Conservation (phyloP, 805 yeast species). For the Metschnikowia hibisci region DNA sequence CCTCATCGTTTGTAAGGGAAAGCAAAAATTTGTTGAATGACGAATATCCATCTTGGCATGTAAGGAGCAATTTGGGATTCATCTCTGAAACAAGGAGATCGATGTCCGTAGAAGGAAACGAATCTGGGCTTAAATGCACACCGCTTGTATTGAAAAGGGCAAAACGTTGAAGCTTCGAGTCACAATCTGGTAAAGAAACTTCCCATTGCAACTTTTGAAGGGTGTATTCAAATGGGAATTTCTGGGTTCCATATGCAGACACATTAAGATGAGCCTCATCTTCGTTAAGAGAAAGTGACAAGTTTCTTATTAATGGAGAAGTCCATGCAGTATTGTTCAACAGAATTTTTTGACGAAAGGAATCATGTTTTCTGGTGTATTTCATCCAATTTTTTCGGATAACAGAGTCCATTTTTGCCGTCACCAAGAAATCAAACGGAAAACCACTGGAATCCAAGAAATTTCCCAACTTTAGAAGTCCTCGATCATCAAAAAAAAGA, state of each 20-base stretch:
- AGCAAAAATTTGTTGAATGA: slow-evolving; percentile 22
- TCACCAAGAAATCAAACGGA: neutral
- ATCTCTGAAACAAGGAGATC: slow-evolving; percentile 20
- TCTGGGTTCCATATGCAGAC: neutral
- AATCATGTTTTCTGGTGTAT: neutral
- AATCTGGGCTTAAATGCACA: slow-evolving; percentile 15
- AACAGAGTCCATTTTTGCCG: slow-evolving; percentile 3
- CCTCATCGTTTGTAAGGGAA: slow-evolving; percentile 16
- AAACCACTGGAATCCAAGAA: neutral
- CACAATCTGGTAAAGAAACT: slow-evolving; percentile 26
- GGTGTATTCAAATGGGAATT: slow-evolving; percentile 4
- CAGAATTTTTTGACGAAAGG: neutral
- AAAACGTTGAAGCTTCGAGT: slow-evolving; percentile 15
- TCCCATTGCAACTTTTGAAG: slow-evolving; percentile 27
- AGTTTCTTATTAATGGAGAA: neutral
- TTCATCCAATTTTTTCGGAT: neutral
- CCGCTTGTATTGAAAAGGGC: slow-evolving; percentile 24
- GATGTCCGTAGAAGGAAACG: slow-evolving; percentile 16
- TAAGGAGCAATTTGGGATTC: slow-evolving; percentile 17
- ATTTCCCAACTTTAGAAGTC: neutral
- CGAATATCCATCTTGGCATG: slow-evolving; percentile 21
- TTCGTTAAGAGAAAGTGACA: neutral
- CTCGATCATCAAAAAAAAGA: slow-evolving; percentile 13
- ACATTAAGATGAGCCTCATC: neutral
- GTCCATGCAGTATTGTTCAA: neutral